Base-by-base conservation (phyloP, 1,284 basidiomycete species). In the Rhodotorula glutinis region DNA sequence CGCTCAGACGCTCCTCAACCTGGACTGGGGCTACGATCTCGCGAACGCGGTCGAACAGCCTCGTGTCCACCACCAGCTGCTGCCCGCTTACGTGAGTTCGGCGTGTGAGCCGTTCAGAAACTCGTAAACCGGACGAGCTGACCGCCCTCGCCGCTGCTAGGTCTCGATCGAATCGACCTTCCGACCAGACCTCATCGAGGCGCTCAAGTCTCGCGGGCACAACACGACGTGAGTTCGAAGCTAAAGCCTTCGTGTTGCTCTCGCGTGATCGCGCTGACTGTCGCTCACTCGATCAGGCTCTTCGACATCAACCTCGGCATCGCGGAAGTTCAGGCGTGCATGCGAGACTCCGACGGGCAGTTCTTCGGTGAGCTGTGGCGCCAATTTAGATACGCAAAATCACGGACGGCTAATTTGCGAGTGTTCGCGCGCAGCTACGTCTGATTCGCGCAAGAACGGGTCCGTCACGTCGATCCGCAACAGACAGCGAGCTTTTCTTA, bases 11-110 rank as follows among this genome's bases (percentile, higher is more conserved):
- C 79, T 98, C 13, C 79, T 96, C 29, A 92, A 95, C 78, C 77
- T 92, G 29, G 83, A 90, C 63, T 90, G 89, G 84, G 92, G 89
- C 0, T 82, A 90, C 79, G 87, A 95, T 75, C 78, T 89, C 41
- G 87, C 88, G 65, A 78, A 83, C 41, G 91, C 94, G 0, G 86
- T 98, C 46, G 95, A 98, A 79, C 84, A 81, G 70, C 88, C 90
- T 0, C 83, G 94, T n/a, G 77, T 96, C n/a, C 94, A 98, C 76
- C 86, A 96, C 76, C 95, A 98, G 77, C 81, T 96, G 38, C 88
- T 87, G 69, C 94, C 95, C 0, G 65, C 68, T n/a, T 69, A 74
- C 27, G 76, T 76, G 53, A n/a, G 75, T 63, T 4, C 5, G 30
- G 17, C 14, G 3, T 4, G 14, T 4, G 5, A 13, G 30, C 33